Evolutionary conservation across 805 yeast species (phyloP), one percentile per base, ranked within the genome.

Genomic region (Schwanniomyces pseudopolymorphus): DNA sequence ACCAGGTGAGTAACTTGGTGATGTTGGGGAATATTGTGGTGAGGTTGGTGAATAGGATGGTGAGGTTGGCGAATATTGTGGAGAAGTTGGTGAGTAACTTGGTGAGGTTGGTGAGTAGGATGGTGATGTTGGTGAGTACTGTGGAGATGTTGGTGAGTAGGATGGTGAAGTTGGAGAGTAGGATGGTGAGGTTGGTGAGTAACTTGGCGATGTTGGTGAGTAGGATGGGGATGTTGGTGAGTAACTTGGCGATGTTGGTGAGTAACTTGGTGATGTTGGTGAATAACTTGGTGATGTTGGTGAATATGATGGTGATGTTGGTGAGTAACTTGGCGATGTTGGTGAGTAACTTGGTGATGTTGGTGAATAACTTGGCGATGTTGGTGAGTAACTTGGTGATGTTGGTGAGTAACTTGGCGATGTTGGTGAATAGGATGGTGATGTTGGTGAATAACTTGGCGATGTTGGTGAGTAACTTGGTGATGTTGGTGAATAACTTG

Each of bases 171-270:
- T 86, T 42, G 94, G 94, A 4, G 84, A 76, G 62, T 87, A 89
- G 6, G 75, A 61, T 55, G 96, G 95, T 0, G 83, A 75, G 0
- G 88, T 82, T 42, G 88, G 87, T 0, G 79, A 70, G 61, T 83
- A 80, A 21, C 63, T 51, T 55, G 94, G 92, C 5, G 88, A 81
- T 1, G 94, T 87, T 40, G 96, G 96, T 1, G 85, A 77, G 66
- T 89, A 89, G 1, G 70, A 55, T 49, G 97, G 97, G 0, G 92
- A 84, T 0, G 96, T 88, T 51, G 94, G 92, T 0, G 81, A 73
- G 60, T 85, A 85, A 4, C 67, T 58, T 52, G 87, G 87, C 0
- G 87, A 80, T 0, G 94, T 87, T 42, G 95, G 95, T 2, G 84
- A 76, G 63, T 89, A 90, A 8, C 75, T 61, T 57, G 96, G 96